These are phyloP conservation scores for Austroboletus novae-zelandiae DNA, from an alignment of 1,284 basidiomycete genomes.

Conservation along the genomic window DNA sequence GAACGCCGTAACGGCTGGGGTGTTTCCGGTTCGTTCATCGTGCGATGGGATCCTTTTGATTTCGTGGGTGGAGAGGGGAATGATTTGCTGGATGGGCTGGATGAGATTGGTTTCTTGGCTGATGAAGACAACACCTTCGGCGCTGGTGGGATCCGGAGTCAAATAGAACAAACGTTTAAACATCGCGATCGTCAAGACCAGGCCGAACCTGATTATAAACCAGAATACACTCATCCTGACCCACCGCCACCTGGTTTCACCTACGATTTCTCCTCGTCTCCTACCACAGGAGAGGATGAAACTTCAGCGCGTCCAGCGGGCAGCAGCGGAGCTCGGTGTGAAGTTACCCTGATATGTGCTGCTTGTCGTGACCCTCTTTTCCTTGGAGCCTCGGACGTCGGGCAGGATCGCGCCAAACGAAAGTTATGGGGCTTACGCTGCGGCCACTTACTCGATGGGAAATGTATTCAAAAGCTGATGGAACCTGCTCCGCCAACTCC, in stretches of 20 bases:
- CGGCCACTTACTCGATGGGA: conserved; percentile 74
- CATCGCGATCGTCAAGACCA: conserved; percentile 7
- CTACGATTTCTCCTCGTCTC: conserved; percentile 51
- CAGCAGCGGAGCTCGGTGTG: conserved; percentile 16
- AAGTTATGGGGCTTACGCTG: conserved; percentile 69
- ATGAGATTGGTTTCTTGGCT: conserved; percentile 16
- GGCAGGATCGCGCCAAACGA: conserved; percentile 37
- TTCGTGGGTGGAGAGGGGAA: conserved; percentile 13
- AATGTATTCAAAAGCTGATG: conserved; percentile 59
- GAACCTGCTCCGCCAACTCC: conserved; percentile 34
- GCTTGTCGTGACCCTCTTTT: conserved; percentile 58
- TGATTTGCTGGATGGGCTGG: conserved; percentile 10
- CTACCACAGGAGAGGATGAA: conserved; percentile 29
- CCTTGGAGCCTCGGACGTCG: conserved; percentile 35
- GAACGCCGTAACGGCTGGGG: conserved; percentile 26
- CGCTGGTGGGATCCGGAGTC: conserved; percentile 15
- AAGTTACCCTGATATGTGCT: conserved; percentile 56
- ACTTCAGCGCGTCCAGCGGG: conserved; percentile 17
- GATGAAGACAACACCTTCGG: conserved; percentile 14
- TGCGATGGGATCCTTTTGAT: conserved; percentile 31
- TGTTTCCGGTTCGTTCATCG: conserved; percentile 30
- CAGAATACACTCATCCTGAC: conserved; percentile 61
- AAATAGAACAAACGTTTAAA: conserved; percentile 22
- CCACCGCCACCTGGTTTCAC: conserved; percentile 57
- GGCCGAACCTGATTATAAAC: conserved; percentile 47